Percentiles rank a stretch among this genome's conserved stretches.
phyloP scores from a whole-genome alignment of 176 grass and related monocot genomes.

The Leersia perrieri region DNA sequence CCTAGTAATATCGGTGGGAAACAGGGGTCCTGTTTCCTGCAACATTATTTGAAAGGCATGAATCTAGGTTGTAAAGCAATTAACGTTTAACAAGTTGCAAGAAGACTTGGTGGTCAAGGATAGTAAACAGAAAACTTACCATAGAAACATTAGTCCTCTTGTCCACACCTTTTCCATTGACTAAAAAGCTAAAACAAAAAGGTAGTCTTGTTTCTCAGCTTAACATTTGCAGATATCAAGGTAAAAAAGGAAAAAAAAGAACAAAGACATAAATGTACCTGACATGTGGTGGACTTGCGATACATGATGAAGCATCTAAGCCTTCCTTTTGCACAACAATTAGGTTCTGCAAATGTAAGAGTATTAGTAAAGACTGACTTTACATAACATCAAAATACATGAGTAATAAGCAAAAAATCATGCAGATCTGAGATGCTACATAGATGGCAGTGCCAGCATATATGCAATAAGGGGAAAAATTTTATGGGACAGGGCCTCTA shows the following conservation, averaged over 20 bases:
- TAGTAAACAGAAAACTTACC: conserved; percentile 43
- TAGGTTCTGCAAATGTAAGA: conserved; percentile 55
- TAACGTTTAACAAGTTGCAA: conserved; percentile 4
- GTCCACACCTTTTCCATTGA: conserved; percentile 91
- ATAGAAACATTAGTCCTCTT: conserved; percentile 83
- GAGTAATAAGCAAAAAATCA: not conserved
- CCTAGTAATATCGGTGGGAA: conserved; percentile 91
- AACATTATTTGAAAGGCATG: conserved; percentile 9
- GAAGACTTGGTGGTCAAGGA: conserved; percentile 6
- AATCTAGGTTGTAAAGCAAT: conserved; percentile 15
- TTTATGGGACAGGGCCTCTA: too few relatives aligned
- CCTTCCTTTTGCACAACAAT: conserved; percentile 78
- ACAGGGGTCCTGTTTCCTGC: conserved; percentile 85
- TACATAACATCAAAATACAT: conserved; percentile 2
- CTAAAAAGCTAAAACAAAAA: conserved; percentile 71
- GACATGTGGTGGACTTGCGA: conserved; percentile 68
- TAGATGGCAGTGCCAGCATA: too few relatives aligned
- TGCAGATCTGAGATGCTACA: not conserved
- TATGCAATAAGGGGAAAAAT: too few relatives aligned
- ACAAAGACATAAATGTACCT: conserved; percentile 56
- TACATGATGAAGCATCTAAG: conserved; percentile 76
- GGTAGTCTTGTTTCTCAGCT: conserved; percentile 12
- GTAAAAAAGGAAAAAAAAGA: not conserved
- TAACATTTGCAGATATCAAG: conserved; percentile 14
- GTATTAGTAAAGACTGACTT: not conserved